Evolutionary conservation across 257 asterid species (phyloP).

Genomic region (Penstemon eatonii): DNA sequence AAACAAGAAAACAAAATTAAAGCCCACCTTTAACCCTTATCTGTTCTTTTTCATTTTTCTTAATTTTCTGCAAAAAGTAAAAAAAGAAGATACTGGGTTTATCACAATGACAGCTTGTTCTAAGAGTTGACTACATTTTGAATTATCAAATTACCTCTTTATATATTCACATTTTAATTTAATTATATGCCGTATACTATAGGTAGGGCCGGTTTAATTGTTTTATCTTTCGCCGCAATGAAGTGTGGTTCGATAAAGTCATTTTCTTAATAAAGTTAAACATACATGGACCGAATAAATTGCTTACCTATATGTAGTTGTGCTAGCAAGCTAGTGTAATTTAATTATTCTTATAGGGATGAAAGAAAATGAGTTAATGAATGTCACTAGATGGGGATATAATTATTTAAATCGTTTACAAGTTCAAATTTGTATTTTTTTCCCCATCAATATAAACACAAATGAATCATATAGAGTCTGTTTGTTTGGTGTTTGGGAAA

Average conservation of each 20-base stretch:
- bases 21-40: constrained; percentile 2
- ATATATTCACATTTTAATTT: neutral
- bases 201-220: constrained; percentile 6
- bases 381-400: no score
- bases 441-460: no score
- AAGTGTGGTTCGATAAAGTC: neutral
- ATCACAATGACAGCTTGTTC: neutral
- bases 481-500: no score
- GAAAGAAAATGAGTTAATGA: neutral
- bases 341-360: neutral
- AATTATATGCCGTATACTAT: no score
- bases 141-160: neutral
- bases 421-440: no score
- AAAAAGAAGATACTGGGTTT: neutral
- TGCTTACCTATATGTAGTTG: neutral
- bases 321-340: neutral
- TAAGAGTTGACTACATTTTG: constrained; percentile 8
- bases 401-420: no score
- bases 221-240: neutral
- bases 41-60: neutral
- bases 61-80: neutral
- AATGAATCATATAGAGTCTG: no score
- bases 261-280: constrained; percentile 12
- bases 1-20: constrained; percentile 25
- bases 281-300: neutral